Conservation (phyloP, 345 rosid genomes). For the Rhizophora mangle region DNA sequence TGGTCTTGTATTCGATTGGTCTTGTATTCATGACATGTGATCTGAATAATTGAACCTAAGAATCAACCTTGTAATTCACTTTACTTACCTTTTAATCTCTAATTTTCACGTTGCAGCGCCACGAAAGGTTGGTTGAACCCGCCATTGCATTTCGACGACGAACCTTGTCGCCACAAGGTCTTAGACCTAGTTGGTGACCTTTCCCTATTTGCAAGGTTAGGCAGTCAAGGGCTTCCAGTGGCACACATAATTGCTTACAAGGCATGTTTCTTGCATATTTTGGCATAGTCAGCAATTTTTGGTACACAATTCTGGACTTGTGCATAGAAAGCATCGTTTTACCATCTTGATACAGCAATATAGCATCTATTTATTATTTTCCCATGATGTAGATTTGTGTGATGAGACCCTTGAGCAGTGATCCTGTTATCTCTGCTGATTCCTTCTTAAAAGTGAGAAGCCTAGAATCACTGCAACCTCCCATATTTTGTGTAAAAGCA, state of each 20-base stretch:
- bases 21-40: not conserved
- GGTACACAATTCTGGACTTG: not conserved
- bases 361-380: no score
- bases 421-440: no score
- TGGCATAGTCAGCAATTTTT: not conserved
- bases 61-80: not conserved
- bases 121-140: constrained; percentile 89
- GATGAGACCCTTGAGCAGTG: no score
- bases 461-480: no score
- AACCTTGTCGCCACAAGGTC: constrained; percentile 87
- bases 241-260: constrained; percentile 75
- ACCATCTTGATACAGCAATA: no score
- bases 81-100: not conserved
- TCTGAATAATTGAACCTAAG: not conserved
- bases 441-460: no score
- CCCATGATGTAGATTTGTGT: no score
- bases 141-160: constrained; percentile 60
- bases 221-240: constrained; percentile 81
- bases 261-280: constrained; percentile 26
- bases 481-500: no score
- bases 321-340: not conserved
- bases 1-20: not conserved
- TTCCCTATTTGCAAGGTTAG: constrained; percentile 58
- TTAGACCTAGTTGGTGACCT: constrained; percentile 87
- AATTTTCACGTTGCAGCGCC: constrained; percentile 36